Percentiles rank a stretch among this genome's conserved stretches.
Conservation (phyloP, 176 grass and related monocot species). For the sorghum (Sorghum bicolor) region Sorghum_bicolor_NCBIv3 NC_012875.2:47739501-47740000, state of each 20-base stretch:
- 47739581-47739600: neutral
- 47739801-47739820: neutral
- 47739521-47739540: neutral
- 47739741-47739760: neutral
- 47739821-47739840: neutral
- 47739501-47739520: neutral
- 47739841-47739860: constrained; percentile 16
- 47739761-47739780: neutral
- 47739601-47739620: neutral
- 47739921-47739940: constrained; percentile 22
- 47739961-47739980: constrained; percentile 50
- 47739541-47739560: neutral
- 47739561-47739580: neutral
- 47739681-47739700: neutral
- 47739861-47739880: neutral
- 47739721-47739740: neutral
- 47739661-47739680: neutral
- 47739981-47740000: constrained; percentile 93
- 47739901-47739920: constrained; percentile 8
- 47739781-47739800: neutral
- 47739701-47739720: neutral
- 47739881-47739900: neutral
- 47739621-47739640: neutral
- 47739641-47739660: neutral
- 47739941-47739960: constrained; percentile 27